These are phyloP conservation scores for Gastrolobium bilobum DNA, from an alignment of 306 rosid species.

Conservation along the genomic window DNA sequence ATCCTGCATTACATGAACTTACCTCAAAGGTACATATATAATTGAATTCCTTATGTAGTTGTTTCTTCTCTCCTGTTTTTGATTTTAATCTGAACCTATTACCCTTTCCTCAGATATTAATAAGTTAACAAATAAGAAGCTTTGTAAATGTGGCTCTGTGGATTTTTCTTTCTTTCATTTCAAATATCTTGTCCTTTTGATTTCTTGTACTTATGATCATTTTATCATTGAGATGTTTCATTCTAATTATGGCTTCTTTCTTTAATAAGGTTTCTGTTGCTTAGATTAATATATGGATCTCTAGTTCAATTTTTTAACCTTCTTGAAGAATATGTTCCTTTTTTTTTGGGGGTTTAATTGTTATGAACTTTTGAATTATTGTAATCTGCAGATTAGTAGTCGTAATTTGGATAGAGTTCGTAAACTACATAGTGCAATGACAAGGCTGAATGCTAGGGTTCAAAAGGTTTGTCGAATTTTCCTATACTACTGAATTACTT, in stretches of 20 bases:
- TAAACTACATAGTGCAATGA: constrained; percentile 95
- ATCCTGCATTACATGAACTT: constrained; percentile 96
- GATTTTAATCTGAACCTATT: constrained; percentile 11
- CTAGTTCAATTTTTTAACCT: constrained; percentile 40
- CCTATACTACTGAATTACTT: background rate
- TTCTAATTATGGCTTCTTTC: constrained; percentile 23
- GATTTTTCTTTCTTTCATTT: constrained; percentile 9
- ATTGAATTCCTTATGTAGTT: constrained; percentile 38
- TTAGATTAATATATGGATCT: constrained; percentile 18
- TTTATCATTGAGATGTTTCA: constrained; percentile 3
- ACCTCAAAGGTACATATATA: constrained; percentile 76
- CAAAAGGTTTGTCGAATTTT: constrained; percentile 75
- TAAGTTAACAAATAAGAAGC: constrained; percentile 20
- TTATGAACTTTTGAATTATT: constrained; percentile 40
- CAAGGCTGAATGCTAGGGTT: constrained; percentile 95
- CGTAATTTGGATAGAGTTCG: constrained; percentile 99
- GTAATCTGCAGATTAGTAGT: constrained; percentile 77
- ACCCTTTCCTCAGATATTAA: constrained; percentile 23
- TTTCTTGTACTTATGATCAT: background rate
- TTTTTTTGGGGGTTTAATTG: background rate
- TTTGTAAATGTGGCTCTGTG: constrained; percentile 24
- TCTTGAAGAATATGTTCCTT: constrained; percentile 11
- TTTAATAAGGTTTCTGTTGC: background rate
- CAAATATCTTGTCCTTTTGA: constrained; percentile 18
- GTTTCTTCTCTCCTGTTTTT: constrained; percentile 9